phyloP scores from a whole-genome alignment of 176 grass and related monocot genomes.

The Carex cristatella region DNA sequence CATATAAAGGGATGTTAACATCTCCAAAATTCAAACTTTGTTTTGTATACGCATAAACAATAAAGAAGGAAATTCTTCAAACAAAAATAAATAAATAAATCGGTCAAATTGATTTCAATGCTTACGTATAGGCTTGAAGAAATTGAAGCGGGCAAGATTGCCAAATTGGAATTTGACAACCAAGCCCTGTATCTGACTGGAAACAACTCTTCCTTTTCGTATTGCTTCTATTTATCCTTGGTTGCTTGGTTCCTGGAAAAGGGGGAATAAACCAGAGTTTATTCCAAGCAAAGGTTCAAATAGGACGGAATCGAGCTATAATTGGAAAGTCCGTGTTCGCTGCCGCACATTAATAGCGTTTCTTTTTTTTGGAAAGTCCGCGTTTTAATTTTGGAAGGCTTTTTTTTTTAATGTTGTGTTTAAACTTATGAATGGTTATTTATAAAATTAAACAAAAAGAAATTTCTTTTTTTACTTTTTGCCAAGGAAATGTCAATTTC shows the following conservation, averaged over 20 bases:
- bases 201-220: not conserved
- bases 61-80: constrained; percentile 22
- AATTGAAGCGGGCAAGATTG: constrained; percentile 26
- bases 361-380: not conserved
- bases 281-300: not conserved
- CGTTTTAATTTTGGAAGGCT: not conserved
- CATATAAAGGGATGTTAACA: not conserved
- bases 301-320: not conserved
- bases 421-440: no score
- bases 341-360: not conserved
- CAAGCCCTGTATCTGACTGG: constrained; percentile 29
- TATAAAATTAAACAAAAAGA: no score
- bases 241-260: constrained; percentile 23
- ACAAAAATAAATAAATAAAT: not conserved
- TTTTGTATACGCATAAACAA: not conserved
- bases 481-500: not conserved
- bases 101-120: not conserved
- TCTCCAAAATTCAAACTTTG: constrained; percentile 1
- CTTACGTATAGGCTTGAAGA: constrained; percentile 11
- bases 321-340: not conserved
- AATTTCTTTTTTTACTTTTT: not conserved
- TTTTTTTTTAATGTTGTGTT: no score
- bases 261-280: constrained; percentile 20
- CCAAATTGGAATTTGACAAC: constrained; percentile 52
- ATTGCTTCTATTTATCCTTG: constrained; percentile 20